Conservation (phyloP, 2,329 filamentous ascomycete genomes). For the Cytospora piceicola region DNA sequence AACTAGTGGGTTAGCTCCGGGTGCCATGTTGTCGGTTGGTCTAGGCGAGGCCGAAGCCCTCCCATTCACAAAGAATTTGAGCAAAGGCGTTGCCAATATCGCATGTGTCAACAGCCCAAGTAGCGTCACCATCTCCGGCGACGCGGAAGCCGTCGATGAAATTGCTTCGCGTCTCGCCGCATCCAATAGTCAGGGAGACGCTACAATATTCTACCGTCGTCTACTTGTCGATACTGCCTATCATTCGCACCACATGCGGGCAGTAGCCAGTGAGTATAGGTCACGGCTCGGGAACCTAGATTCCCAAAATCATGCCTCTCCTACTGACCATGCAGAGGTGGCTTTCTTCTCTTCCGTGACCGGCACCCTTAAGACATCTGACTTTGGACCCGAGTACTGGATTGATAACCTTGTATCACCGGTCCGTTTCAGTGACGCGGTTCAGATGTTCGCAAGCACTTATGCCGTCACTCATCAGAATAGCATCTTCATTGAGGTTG, state of each 20-base stretch:
- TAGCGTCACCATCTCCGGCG: slow-evolving; percentile 55
- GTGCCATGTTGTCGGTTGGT: slow-evolving; percentile 32
- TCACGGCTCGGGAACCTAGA: slow-evolving; percentile 26
- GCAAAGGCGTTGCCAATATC: slow-evolving; percentile 39
- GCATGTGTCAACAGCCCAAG: slow-evolving; percentile 58
- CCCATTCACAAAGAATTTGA: slow-evolving; percentile 23
- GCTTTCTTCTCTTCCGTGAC: slow-evolving; percentile 13
- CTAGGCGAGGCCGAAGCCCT: slow-evolving; percentile 2
- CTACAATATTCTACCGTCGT: not conserved
- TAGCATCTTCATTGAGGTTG: slow-evolving; percentile 37
- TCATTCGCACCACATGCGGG: slow-evolving; percentile 29
- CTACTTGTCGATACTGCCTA: slow-evolving; percentile 28
- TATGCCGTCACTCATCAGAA: not conserved
- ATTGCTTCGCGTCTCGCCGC: not conserved
- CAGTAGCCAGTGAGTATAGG: slow-evolving; percentile 11
- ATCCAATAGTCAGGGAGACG: slow-evolving; percentile 32
- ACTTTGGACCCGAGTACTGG: slow-evolving; percentile 22
- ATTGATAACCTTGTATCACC: slow-evolving; percentile 6
- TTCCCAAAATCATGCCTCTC: not conserved
- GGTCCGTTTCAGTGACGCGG: slow-evolving; percentile 9
- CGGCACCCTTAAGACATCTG: not conserved
- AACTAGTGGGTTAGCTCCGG: not conserved
- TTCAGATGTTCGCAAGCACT: slow-evolving; percentile 3
- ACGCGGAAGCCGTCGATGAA: slow-evolving; percentile 32
- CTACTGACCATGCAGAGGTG: not conserved